Evolutionary conservation across 176 grass and related monocot species (phyloP).

Genomic region (Oryza glaberrima): DNA sequence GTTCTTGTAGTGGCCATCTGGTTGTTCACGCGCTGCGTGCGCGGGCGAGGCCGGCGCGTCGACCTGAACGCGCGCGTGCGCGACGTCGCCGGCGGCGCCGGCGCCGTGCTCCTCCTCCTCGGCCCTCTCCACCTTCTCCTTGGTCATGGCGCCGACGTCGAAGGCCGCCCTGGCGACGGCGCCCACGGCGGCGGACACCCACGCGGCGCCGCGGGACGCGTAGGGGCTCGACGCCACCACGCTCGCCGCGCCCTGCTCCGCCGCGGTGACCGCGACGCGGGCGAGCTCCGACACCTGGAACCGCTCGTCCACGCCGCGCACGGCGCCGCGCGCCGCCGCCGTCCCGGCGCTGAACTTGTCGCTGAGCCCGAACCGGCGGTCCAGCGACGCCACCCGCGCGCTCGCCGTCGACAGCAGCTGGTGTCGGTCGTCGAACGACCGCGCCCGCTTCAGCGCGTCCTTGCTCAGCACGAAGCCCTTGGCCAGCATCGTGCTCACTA

Average conservation of each 20-base stretch:
- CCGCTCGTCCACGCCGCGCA: constrained; percentile 45
- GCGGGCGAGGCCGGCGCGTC: not conserved
- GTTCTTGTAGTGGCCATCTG: not conserved
- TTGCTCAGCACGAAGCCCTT: constrained; percentile 50
- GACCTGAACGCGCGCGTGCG: not conserved
- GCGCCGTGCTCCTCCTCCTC: constrained; percentile 1
- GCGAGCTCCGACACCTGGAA: constrained; percentile 48
- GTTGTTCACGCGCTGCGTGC: too few relatives aligned
- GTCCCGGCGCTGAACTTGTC: constrained; percentile 48
- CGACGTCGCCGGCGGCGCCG: not conserved
- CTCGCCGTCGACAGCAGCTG: constrained; percentile 43
- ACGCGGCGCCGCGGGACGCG: constrained; percentile 38
- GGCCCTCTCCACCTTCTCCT: constrained; percentile 36
- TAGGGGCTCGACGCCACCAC: constrained; percentile 40
- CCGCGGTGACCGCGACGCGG: constrained; percentile 24
- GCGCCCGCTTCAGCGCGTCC: constrained; percentile 48
- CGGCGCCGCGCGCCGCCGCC: constrained; percentile 32
- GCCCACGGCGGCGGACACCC: constrained; percentile 34
- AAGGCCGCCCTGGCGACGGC: constrained; percentile 39
- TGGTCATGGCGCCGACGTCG: constrained; percentile 43
- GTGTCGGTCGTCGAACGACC: constrained; percentile 48
- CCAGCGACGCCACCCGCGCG: constrained; percentile 43
- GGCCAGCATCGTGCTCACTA: constrained; percentile 56
- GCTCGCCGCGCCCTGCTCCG: constrained; percentile 16
- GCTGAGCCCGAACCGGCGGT: constrained; percentile 43